Evolutionary conservation across 1,284 basidiomycete species (phyloP).

Genomic region (Bondarzewia mesenterica): DNA sequence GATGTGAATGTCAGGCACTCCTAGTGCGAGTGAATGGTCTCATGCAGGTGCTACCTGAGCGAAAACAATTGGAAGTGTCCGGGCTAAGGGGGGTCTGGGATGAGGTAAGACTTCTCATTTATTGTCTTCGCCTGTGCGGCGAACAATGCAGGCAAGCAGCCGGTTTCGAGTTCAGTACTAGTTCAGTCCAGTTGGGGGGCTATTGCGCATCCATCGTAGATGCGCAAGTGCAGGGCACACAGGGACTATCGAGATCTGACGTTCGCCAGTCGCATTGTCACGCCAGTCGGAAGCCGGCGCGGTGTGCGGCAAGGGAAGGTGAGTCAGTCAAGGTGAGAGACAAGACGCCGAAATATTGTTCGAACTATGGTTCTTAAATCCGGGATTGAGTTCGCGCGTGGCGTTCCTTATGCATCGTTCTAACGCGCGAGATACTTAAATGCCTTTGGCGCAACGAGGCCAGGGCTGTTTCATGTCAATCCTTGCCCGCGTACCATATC

Average conservation of each 20-base stretch:
- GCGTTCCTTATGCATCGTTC: neutral
- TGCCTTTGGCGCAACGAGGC: neutral
- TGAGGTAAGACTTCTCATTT: constrained; percentile 12
- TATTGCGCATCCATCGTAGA: too few relatives aligned
- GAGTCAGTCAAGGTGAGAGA: neutral
- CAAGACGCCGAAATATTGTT: neutral
- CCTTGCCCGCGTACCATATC: too few relatives aligned
- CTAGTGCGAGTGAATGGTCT: constrained; percentile 1
- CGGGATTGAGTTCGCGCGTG: neutral
- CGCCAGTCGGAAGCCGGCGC: neutral
- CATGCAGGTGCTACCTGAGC: constrained; percentile 4
- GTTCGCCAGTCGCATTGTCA: too few relatives aligned
- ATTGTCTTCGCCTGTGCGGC: constrained; percentile 8
- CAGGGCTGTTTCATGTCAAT: neutral
- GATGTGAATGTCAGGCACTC: neutral
- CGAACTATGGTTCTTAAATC: neutral
- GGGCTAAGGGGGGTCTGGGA: constrained; percentile 1
- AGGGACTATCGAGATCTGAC: too few relatives aligned
- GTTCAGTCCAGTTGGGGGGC: too few relatives aligned
- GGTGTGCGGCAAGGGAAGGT: neutral
- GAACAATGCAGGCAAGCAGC: neutral
- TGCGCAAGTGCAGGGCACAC: too few relatives aligned
- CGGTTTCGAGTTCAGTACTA: neutral
- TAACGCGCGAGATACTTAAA: neutral
- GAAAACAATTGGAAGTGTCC: constrained; percentile 8